A percentile compares a stretch with the other conserved stretches of the same genome.
Evolutionary conservation across 768 basidiomycete genomes (phyloP).

Genomic region (Pleurotus salmoneostramineus): DNA sequence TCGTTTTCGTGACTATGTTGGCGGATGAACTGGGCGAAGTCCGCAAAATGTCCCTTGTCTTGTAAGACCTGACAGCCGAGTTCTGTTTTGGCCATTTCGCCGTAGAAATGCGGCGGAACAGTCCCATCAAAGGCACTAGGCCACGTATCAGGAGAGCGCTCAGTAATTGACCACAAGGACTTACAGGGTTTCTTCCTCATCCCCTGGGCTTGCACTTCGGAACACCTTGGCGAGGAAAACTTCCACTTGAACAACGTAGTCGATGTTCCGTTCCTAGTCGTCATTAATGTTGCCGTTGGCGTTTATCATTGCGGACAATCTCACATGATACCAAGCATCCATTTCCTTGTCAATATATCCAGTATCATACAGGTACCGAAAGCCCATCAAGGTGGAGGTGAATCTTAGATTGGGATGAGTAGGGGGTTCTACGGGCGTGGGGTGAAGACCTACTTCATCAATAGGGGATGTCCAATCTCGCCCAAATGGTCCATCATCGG

Average conservation of each 20-base stretch:
- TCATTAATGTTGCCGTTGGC: neutral
- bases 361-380: conserved; percentile 86
- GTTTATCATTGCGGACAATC: conserved; percentile 17
- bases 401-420: conserved; percentile 53
- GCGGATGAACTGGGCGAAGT: conserved; percentile 88
- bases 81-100: conserved; percentile 95
- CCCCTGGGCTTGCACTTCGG: conserved; percentile 46
- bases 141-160: conserved; percentile 6
- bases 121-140: conserved; percentile 76
- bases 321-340: conserved; percentile 93
- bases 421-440: neutral
- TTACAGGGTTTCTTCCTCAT: conserved; percentile 67
- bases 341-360: conserved; percentile 94
- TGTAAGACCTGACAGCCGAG: conserved; percentile 89
- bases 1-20: conserved; percentile 81
- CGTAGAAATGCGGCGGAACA: conserved; percentile 95
- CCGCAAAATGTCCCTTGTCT: conserved; percentile 86
- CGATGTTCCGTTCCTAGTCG: conserved; percentile 82
- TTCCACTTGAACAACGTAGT: conserved; percentile 93
- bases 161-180: conserved; percentile 9
- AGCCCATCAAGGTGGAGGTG: conserved; percentile 91
- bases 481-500: conserved; percentile 95
- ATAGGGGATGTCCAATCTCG: conserved; percentile 82
- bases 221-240: conserved; percentile 85
- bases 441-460: conserved; percentile 66